These are phyloP conservation scores for Trypanosoma avium DNA, from an alignment of 208 protist genomes.

Conservation along the genomic window DNA sequence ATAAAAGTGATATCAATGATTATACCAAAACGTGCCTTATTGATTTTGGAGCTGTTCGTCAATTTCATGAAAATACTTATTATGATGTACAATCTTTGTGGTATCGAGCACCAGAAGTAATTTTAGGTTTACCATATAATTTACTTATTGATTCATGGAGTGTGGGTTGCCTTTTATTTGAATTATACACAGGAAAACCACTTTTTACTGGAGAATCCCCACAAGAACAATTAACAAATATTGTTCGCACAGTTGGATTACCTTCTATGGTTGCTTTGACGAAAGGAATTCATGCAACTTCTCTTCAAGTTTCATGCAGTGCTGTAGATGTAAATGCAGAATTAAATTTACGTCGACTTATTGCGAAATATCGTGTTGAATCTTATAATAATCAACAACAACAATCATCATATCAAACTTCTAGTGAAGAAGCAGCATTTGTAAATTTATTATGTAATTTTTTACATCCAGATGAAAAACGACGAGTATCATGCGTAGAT, in stretches of 20 bases:
- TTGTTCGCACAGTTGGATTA: slow-evolving; percentile 89
- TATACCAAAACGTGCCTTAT: slow-evolving; percentile 82
- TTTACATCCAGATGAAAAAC: slow-evolving; percentile 61
- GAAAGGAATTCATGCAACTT: slow-evolving; percentile 34
- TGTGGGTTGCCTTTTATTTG: slow-evolving; percentile 91
- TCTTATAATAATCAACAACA: neutral
- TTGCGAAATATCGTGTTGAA: slow-evolving; percentile 18
- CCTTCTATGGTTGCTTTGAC: slow-evolving; percentile 76
- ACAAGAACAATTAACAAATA: slow-evolving; percentile 88
- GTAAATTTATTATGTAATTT: slow-evolving; percentile 68
- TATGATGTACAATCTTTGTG: slow-evolving; percentile 96
- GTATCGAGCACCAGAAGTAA: slow-evolving; percentile 93
- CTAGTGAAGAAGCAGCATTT: slow-evolving; percentile 44
- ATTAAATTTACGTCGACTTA: slow-evolving; percentile 11
- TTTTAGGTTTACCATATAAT: slow-evolving; percentile 90
- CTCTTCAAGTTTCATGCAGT: slow-evolving; percentile 38
- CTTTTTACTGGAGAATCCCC: slow-evolving; percentile 93
- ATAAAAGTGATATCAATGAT: slow-evolving; percentile 8
- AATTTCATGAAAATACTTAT: slow-evolving; percentile 94
- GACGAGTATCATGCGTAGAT: slow-evolving; percentile 62
- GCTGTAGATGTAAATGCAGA: slow-evolving; percentile 11
- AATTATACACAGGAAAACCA: slow-evolving; percentile 90
- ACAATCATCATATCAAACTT: neutral
- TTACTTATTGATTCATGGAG: slow-evolving; percentile 92
- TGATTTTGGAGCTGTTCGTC: slow-evolving; percentile 97